Base-by-base conservation (phyloP, 192 early-diverging fungal species). In the Mortierella antarctica region DNA sequence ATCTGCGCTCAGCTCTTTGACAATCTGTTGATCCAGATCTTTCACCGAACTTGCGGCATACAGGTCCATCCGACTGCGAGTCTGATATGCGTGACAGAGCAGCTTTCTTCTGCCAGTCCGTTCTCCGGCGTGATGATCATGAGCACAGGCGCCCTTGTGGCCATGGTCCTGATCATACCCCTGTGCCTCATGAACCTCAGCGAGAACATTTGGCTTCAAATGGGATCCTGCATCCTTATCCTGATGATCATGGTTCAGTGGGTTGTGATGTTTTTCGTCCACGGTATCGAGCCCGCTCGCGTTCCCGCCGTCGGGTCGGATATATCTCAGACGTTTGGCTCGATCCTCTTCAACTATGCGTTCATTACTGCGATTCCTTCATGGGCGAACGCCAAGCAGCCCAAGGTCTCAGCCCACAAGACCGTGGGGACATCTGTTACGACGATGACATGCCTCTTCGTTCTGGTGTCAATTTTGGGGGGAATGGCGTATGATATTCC, bases 311-410 rank as follows among this genome's bases (percentile, higher is more conserved):
- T 91, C 7, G 92, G 91, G 9, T 18, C 40, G 10, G 81, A 91
- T 67, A 49, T 85, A 10, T 84, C 85, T 7, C 79, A 71, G 41
- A 86, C 89, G 1, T 79, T 94, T 46, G 92, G 91, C 6, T 86
- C 84, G 20, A 89, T 93, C 21, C 83, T 94, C 46, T 93, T 92
- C 56, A 94, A 92, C 67, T 94, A 86, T 58, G 88, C 90, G 11
- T 86, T 91, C 57, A 90, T 91, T 20, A 91, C 89, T 40, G 91
- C 91, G 6, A 73, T 93, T 17, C 91, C 91, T 1, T 89, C 87
- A 21, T 91, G 87, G 86, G 83, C 91, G 31, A 93, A 93, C 63
- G 87, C 87, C 8, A 88, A 90, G 66, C 83, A 89, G 66, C 75
- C 82, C 46, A 70, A 74, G 20, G 93, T 94, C 10, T 85, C 86